These are phyloP conservation scores for Bolboschoenoplectus hybrid DNA, from an alignment of 202 grass and related monocot species.

Conservation along the genomic window DNA sequence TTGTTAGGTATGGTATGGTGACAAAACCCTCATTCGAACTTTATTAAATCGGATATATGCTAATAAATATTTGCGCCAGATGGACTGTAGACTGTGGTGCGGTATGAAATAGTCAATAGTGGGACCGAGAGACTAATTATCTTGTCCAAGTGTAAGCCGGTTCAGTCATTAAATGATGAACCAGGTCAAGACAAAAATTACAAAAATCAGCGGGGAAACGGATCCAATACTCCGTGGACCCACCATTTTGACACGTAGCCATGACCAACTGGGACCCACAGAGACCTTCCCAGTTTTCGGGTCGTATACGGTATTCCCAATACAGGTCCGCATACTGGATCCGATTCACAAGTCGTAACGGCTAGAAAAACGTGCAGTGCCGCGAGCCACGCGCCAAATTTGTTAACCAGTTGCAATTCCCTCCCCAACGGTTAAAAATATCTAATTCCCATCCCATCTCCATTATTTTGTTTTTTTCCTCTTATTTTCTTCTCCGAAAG, in stretches of 20 bases:
- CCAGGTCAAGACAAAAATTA: neutral
- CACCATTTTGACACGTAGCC: conserved; percentile 28
- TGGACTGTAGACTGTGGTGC: neutral
- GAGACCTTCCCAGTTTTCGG: neutral
- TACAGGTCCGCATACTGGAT: conserved; percentile 21
- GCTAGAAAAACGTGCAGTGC: conserved; percentile 36
- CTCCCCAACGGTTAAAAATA: conserved; percentile 24
- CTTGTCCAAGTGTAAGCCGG: neutral
- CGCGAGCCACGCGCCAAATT: conserved; percentile 7
- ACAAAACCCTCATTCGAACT: conserved; percentile 3
- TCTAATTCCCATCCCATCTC: conserved; percentile 21
- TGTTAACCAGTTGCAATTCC: conserved; percentile 34
- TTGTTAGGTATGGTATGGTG: conserved; percentile 14
- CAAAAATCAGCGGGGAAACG: neutral
- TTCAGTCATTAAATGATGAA: conserved; percentile 28
- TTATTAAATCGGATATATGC: conserved; percentile 2
- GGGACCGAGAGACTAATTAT: neutral
- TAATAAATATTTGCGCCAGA: conserved; percentile 14
- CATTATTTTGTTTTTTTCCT: neutral
- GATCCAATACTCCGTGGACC: conserved; percentile 16
- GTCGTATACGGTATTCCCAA: neutral
- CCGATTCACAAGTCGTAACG: conserved; percentile 43
- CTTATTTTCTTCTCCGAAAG: neutral
- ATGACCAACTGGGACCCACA: neutral
- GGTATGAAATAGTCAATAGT: neutral